phyloP scores from a whole-genome alignment of 345 rosid species.

The Diplotaxis tenuifolia region DNA sequence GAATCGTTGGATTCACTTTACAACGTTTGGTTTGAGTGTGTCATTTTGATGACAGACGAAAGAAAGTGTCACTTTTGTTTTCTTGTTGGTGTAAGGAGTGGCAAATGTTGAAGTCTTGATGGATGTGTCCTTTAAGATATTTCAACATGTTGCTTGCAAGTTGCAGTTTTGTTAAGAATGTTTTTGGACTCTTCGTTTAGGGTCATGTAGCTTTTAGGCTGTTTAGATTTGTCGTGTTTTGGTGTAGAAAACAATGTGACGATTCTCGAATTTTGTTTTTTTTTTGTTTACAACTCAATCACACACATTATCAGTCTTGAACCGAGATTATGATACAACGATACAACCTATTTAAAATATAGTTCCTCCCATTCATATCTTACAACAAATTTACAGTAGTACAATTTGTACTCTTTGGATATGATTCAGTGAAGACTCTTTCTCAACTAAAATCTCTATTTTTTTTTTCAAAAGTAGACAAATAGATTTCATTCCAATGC shows the following conservation, averaged over 20 bases:
- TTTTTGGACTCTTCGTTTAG: conserved; percentile 16
- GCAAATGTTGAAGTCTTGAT: conserved; percentile 31
- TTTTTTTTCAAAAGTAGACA: background rate
- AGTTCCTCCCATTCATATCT: too few relatives aligned
- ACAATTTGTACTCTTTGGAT: background rate
- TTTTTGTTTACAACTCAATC: background rate
- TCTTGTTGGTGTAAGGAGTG: conserved; percentile 24
- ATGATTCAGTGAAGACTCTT: background rate
- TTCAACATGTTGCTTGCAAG: conserved; percentile 31
- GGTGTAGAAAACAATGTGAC: background rate
- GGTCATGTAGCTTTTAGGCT: conserved; percentile 6
- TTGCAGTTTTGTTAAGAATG: conserved; percentile 13
- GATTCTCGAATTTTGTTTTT: background rate
- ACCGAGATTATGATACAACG: background rate
- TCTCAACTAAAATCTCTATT: background rate
- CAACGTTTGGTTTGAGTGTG: conserved; percentile 17
- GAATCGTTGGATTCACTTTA: conserved; percentile 29
- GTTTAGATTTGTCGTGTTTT: background rate
- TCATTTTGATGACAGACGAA: conserved; percentile 25
- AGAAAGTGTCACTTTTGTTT: conserved; percentile 22
- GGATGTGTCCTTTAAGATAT: conserved; percentile 34
- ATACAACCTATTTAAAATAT: background rate
- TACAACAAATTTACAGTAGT: background rate
- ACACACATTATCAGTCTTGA: background rate
- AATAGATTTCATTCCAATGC: background rate